Percentiles rank a stretch among this genome's conserved stretches.
Evolutionary conservation across 768 basidiomycete genomes (phyloP).

Genomic region (Lentinula raphanica): DNA sequence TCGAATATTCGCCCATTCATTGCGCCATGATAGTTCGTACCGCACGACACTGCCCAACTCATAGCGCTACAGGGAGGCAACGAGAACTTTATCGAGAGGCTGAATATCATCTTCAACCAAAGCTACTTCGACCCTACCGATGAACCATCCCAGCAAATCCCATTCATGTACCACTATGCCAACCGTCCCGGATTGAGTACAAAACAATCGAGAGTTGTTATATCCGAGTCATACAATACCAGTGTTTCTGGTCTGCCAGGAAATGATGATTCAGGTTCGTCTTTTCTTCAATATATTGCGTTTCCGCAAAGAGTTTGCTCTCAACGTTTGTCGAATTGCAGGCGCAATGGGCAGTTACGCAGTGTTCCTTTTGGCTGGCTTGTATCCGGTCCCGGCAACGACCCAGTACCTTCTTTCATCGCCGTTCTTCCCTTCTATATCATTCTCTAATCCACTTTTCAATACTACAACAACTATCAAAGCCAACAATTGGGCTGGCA

Average conservation of each 20-base stretch:
- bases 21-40: slow-evolving; percentile 42
- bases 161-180: slow-evolving; percentile 68
- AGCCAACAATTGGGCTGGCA: slow-evolving; percentile 44
- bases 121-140: slow-evolving; percentile 59
- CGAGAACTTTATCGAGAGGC: slow-evolving; percentile 45
- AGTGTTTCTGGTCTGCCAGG: slow-evolving; percentile 54
- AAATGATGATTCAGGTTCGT: slow-evolving; percentile 38
- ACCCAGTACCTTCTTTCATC: slow-evolving; percentile 55
- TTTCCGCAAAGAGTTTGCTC: no score
- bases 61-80: slow-evolving; percentile 57
- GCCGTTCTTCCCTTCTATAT: slow-evolving; percentile 55
- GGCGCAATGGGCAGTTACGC: slow-evolving; percentile 64
- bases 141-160: slow-evolving; percentile 65
- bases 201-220: slow-evolving; percentile 48
- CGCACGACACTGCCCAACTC: slow-evolving; percentile 60
- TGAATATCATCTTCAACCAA: slow-evolving; percentile 56
- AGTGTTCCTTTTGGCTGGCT: slow-evolving; percentile 51
- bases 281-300: not conserved
- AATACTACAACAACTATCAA: slow-evolving; percentile 53
- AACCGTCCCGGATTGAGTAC: slow-evolving; percentile 56
- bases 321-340: slow-evolving; percentile 9
- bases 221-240: slow-evolving; percentile 52
- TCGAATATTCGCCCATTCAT: not conserved
- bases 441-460: slow-evolving; percentile 56
- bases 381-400: slow-evolving; percentile 63